Percentiles rank a stretch among this genome's conserved stretches.
phyloP scores from a whole-genome alignment of 2,329 filamentous ascomycete species.

The Phaeosphaeria sp. region DNA sequence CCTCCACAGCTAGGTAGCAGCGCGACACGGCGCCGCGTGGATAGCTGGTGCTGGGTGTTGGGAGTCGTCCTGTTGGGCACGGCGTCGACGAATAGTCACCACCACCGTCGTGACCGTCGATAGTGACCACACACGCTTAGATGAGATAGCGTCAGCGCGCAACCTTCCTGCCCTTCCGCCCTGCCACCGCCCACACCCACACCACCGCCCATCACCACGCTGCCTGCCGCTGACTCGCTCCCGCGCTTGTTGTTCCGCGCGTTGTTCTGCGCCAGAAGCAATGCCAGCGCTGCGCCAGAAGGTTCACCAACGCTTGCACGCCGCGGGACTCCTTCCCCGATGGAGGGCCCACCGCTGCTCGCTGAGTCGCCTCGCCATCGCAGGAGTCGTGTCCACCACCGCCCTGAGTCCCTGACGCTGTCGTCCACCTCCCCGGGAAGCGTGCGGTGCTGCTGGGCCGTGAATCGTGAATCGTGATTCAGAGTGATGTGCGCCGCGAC shows the following conservation, averaged over 20 bases:
- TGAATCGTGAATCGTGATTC: no score
- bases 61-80: background rate
- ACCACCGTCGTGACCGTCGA: background rate
- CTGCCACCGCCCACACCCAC: no score
- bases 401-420: no score
- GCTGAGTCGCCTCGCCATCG: constrained; percentile 22
- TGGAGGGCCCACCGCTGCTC: constrained; percentile 30
- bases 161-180: constrained; percentile 11
- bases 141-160: constrained; percentile 39
- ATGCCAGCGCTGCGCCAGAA: constrained; percentile 24
- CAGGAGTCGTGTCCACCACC: constrained; percentile 15
- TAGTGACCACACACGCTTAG: constrained; percentile 20
- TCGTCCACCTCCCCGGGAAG: constrained; percentile 42
- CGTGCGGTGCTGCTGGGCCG: constrained; percentile 6
- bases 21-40: background rate
- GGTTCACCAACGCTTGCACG: constrained; percentile 29
- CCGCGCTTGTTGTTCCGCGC: constrained; percentile 25
- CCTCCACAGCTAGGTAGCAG: no score
- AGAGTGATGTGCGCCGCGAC: background rate
- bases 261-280: constrained; percentile 39
- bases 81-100: background rate
- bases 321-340: constrained; percentile 43
- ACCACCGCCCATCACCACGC: no score
- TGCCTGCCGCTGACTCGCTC: constrained; percentile 30
- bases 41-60: background rate